These are phyloP conservation scores for Clarireedia sp. DNA, from an alignment of 2,329 filamentous ascomycete genomes.

Conservation along the genomic window DNA sequence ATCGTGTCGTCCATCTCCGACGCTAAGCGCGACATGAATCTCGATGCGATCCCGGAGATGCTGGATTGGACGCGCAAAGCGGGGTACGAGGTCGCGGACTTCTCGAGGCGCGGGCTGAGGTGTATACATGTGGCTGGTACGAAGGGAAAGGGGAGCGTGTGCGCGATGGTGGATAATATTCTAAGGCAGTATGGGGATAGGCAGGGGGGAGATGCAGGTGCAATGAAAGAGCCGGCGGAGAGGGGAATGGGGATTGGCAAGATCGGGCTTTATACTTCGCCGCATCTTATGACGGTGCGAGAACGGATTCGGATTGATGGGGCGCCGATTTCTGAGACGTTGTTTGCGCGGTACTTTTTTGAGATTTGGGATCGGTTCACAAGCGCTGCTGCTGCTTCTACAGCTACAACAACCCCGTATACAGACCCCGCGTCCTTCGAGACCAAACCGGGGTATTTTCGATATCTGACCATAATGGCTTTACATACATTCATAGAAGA, in stretches of 20 bases:
- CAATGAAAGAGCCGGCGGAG: slow-evolving; percentile 5
- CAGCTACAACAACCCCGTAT: slow-evolving; percentile 9
- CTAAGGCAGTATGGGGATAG: slow-evolving; percentile 42
- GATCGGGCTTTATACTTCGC: slow-evolving; percentile 60
- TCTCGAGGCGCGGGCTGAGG: slow-evolving; percentile 19
- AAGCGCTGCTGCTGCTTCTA: slow-evolving; percentile 22
- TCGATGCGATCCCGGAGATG: slow-evolving; percentile 29
- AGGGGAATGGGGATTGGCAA: slow-evolving; percentile 14
- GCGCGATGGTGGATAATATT: slow-evolving; percentile 59
- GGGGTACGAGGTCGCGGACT: slow-evolving; percentile 20
- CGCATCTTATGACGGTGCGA: slow-evolving; percentile 59
- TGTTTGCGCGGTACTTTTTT: slow-evolving; percentile 60
- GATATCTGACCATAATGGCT: slow-evolving; percentile 82
- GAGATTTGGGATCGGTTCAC: slow-evolving; percentile 54
- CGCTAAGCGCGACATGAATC: slow-evolving; percentile 18
- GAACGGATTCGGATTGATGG: slow-evolving; percentile 60
- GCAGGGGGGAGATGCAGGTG: not conserved
- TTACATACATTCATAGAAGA: slow-evolving; percentile 74
- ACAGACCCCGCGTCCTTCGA: slow-evolving; percentile 9
- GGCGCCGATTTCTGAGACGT: slow-evolving; percentile 45
- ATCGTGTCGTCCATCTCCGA: slow-evolving; percentile 18
- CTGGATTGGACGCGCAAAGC: slow-evolving; percentile 26
- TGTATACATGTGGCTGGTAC: slow-evolving; percentile 83
- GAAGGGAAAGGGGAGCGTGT: slow-evolving; percentile 74
- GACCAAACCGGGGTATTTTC: slow-evolving; percentile 80